Evolutionary conservation across 2,329 filamentous ascomycete genomes (phyloP).

Genomic region (Colletotrichum somersetense): DNA sequence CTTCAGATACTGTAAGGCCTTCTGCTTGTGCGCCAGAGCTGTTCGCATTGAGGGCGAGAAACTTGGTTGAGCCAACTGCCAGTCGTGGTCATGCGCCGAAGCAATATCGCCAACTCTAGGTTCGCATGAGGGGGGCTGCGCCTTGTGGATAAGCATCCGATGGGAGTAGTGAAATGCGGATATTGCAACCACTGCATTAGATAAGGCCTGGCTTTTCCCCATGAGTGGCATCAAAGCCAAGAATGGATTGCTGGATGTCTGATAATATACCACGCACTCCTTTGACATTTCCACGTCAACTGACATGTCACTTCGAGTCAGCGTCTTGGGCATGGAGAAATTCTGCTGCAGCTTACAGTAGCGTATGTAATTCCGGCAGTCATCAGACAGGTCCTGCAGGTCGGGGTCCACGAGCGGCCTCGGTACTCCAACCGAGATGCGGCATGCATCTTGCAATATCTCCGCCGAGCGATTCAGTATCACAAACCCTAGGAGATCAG

Average conservation of each 20-base stretch:
- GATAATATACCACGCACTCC: constrained; percentile 36
- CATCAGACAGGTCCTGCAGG: constrained; percentile 21
- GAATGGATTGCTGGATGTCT: constrained; percentile 33
- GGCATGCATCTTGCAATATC: not conserved
- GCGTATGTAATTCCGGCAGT: constrained; percentile 35
- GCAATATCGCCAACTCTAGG: not conserved
- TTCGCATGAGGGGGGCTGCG: not conserved
- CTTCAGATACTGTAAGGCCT: constrained; percentile 17
- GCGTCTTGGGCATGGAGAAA: not conserved
- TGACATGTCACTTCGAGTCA: constrained; percentile 9
- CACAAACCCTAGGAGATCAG: not conserved
- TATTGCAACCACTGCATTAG: constrained; percentile 28
- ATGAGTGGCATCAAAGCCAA: constrained; percentile 35
- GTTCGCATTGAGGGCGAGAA: constrained; percentile 17
- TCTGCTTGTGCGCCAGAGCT: constrained; percentile 30
- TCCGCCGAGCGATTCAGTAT: not conserved
- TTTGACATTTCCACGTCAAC: constrained; percentile 35
- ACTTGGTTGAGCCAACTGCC: constrained; percentile 15
- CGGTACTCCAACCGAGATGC: not conserved
- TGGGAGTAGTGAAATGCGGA: constrained; percentile 37
- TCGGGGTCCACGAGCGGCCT: constrained; percentile 24
- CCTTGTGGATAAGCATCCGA: constrained; percentile 25
- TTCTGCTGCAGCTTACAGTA: constrained; percentile 19
- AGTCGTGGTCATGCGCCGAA: constrained; percentile 2
- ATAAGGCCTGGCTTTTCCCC: constrained; percentile 21